Percentiles rank a stretch among this genome's conserved stretches.
Conservation (phyloP, 495 filamentous ascomycete species). For the Penicillium nucicola region DNA sequence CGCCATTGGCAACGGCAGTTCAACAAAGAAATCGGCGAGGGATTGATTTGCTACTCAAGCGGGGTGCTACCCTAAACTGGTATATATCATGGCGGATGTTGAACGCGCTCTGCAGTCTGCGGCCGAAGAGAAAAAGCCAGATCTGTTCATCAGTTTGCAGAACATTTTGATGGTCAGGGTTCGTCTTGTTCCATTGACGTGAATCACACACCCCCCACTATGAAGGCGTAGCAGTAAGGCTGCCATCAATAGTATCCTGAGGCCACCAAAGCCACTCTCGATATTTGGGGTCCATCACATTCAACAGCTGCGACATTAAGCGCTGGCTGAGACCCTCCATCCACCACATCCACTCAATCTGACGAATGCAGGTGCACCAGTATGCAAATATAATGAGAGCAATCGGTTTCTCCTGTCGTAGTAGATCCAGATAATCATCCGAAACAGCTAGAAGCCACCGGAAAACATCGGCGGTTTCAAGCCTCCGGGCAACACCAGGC, state of each 20-base stretch:
- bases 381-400: constrained; percentile 28
- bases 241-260: constrained; percentile 2
- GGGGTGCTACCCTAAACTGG: too few relatives aligned
- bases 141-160: too few relatives aligned
- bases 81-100: too few relatives aligned
- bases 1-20: too few relatives aligned
- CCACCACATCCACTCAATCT: constrained; percentile 34
- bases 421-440: constrained; percentile 21
- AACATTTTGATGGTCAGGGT: too few relatives aligned
- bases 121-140: too few relatives aligned
- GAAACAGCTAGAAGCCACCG: constrained; percentile 21
- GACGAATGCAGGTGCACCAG: constrained; percentile 26
- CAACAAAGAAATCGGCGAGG: too few relatives aligned
- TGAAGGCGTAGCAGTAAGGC: too few relatives aligned
- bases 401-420: constrained; percentile 14
- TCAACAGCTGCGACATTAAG: constrained; percentile 20
- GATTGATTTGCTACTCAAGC: too few relatives aligned
- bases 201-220: background rate
- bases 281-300: constrained; percentile 14
- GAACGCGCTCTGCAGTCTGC: too few relatives aligned
- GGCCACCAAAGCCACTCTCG: constrained; percentile 16
- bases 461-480: constrained; percentile 21
- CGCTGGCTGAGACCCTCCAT: constrained; percentile 25
- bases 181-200: background rate
- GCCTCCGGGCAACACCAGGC: background rate